Evolutionary conservation across 306 rosid genomes (phyloP).

Genomic region (Vicia faba): DNA sequence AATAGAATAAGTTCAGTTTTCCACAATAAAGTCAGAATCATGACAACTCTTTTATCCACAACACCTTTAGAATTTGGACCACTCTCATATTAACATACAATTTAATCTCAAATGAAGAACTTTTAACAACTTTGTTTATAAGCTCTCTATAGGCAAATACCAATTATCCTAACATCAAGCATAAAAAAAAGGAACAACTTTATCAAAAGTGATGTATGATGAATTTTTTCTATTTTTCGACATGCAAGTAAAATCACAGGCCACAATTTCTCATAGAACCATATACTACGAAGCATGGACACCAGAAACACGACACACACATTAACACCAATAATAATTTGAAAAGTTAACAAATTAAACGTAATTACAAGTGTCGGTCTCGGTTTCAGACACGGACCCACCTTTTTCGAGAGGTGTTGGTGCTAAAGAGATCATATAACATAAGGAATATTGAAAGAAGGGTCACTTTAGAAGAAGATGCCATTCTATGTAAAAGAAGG

Average conservation of each 20-base stretch:
- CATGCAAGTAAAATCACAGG: slow-evolving; percentile 36
- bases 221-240: slow-evolving; percentile 28
- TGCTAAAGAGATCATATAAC: not conserved
- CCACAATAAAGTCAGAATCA: slow-evolving; percentile 30
- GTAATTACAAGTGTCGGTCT: no score
- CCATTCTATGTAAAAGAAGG: slow-evolving; percentile 35
- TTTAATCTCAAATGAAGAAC: slow-evolving; percentile 12
- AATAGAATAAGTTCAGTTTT: slow-evolving; percentile 34
- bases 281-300: not conserved
- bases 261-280: slow-evolving; percentile 41
- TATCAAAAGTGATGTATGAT: not conserved
- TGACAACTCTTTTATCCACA: slow-evolving; percentile 29
- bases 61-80: slow-evolving; percentile 40
- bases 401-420: no score
- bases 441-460: slow-evolving; percentile 34
- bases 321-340: no score
- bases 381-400: no score
- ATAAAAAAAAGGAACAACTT: slow-evolving; percentile 11
- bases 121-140: slow-evolving; percentile 16
- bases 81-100: slow-evolving; percentile 31
- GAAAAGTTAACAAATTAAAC: no score
- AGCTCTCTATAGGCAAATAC: slow-evolving; percentile 34
- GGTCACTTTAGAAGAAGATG: slow-evolving; percentile 43
- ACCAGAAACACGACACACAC: no score
- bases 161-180: slow-evolving; percentile 32